Base-by-base conservation (phyloP, 2,329 filamentous ascomycete species). In the Ophiostoma angusticollis region DNA sequence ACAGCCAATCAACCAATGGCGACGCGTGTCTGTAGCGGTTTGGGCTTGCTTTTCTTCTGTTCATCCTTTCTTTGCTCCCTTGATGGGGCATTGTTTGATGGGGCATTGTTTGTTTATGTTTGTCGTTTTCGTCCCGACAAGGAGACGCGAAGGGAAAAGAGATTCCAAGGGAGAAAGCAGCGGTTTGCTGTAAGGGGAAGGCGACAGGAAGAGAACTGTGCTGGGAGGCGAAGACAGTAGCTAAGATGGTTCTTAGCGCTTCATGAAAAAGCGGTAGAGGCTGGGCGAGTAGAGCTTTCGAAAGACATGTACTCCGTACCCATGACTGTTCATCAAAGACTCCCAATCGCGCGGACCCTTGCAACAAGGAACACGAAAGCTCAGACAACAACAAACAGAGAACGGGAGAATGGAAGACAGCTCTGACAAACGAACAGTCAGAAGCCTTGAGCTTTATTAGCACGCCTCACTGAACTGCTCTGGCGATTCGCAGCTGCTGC, bases 61-160 rank as follows among this genome's bases (percentile, higher is more conserved):
- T 34, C 37, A 16, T 21, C 21, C 25, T 27, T 31, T 18, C 14
- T 14, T 12, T 13, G 11, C 22, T 32, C 11, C 17, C 13, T 17
- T 29, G 21, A 16, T 35, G n/a, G n/a, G n/a, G n/a, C n/a, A n/a
- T n/a, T n/a, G n/a, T n/a, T n/a, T n/a, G n/a, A n/a, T n/a, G n/a
- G n/a, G n/a, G n/a, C n/a, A n/a, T 17, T 25, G 31, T 35, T 35
- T 40, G 38, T 40, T 40, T 40, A 35, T 39, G 16, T 28, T 39
- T 34, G 24, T 31, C 37, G 28, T 34, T 39, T 28, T 14, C 13
- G 31, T 17, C 27, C 8, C 17, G n/a, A 24, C 14, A 32, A 14
- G 22, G 14, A 17, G 22, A 31, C 30, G 30, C 30, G 36, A 14
- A n/a, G n/a, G n/a, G n/a, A 31, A 6, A 22, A 39, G 17, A 24